Base-by-base conservation (phyloP, 306 rosid species). In the Oemleria cerasiformis region DNA sequence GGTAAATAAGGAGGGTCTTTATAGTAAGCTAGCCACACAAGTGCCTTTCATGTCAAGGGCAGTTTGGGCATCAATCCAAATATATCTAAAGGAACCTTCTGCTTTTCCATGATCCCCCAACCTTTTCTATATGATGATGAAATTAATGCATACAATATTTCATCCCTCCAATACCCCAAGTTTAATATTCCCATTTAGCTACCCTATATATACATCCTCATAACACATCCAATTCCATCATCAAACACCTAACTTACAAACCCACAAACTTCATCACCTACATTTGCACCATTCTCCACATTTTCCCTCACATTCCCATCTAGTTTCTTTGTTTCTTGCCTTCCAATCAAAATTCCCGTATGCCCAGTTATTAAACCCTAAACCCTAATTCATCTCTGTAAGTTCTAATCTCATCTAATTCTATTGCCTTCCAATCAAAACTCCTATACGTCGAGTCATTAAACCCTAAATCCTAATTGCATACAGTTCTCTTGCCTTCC, bases 1-100 rank as follows among this genome's bases (percentile, higher is more conserved):
- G 58, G 41, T 41, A 45, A 40, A 63, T 39, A 21, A 71, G 50
- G n/a, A 61, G 63, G 61, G 47, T 17, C 39, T 42, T 50, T 38
- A 67, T 30, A 30, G 36, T 30, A 30, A 30, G 36, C 36, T 30
- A 48, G 74, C 85, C 81, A 81, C 82, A 76, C 78, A 86, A 45
- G 84, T 75, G 69, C 53, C 82, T 30, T 70, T 82, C 85, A 71
- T 68, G 65, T 71, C 81, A 77, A 57, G 54, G 72, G 79, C 48
- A 72, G 63, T 80, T 80, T 19, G 49, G 69, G 75, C 72, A 84
- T 73, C 41, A 78, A 75, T 44, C 59, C 79, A 73, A 56, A 51
- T 77, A 51, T 77, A 68, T 81, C 79, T 58, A 13, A 63, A 62
- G 75, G 80, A 83, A 84, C 80, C 81, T 76, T 60, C 66, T 65